These are phyloP conservation scores for Podospora bellae-mahoneyi DNA, from an alignment of 495 filamentous ascomycete genomes.

Conservation along the genomic window DNA sequence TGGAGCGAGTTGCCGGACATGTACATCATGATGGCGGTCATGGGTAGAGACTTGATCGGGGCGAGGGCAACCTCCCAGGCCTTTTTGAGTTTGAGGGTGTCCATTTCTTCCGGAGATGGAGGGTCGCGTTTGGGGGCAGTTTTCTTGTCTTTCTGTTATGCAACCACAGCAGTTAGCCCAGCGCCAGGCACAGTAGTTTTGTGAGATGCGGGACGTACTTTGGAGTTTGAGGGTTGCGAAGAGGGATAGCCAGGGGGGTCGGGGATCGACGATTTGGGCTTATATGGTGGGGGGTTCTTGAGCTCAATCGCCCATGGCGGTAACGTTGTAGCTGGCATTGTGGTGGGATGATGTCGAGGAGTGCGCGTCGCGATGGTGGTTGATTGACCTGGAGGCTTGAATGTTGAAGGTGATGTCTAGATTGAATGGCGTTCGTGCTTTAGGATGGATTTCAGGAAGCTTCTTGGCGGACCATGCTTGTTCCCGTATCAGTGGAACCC, in stretches of 20 bases:
- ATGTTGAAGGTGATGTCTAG: slow-evolving; percentile 19
- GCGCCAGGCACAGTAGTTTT: background rate
- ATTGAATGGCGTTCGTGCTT: slow-evolving; percentile 21
- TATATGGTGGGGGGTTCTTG: slow-evolving; percentile 58
- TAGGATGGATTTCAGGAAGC: background rate
- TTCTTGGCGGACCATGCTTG: slow-evolving; percentile 20
- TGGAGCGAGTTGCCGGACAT: slow-evolving; percentile 99
- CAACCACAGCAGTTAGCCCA: background rate
- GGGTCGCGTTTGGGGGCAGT: slow-evolving; percentile 48
- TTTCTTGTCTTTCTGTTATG: slow-evolving; percentile 47
- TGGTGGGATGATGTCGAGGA: background rate
- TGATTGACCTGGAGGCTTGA: background rate
- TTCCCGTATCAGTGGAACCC: slow-evolving; percentile 18
- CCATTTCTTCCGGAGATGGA: slow-evolving; percentile 76
- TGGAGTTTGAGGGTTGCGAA: slow-evolving; percentile 51
- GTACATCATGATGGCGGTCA: slow-evolving; percentile 99
- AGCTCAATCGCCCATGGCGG: slow-evolving; percentile 78
- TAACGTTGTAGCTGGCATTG: slow-evolving; percentile 15
- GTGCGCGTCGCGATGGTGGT: slow-evolving; percentile 7
- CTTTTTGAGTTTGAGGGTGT: slow-evolving; percentile 94
- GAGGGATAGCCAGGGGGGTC: slow-evolving; percentile 84
- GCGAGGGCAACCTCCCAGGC: slow-evolving; percentile 97
- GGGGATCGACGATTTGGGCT: slow-evolving; percentile 59
- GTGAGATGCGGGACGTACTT: slow-evolving; percentile 40
- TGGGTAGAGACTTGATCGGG: slow-evolving; percentile 89